A percentile compares a stretch with the other conserved stretches of the same genome.
Evolutionary conservation across 2,329 filamentous ascomycete genomes (phyloP).

Genomic region (Pestalotiopsis fici): DNA sequence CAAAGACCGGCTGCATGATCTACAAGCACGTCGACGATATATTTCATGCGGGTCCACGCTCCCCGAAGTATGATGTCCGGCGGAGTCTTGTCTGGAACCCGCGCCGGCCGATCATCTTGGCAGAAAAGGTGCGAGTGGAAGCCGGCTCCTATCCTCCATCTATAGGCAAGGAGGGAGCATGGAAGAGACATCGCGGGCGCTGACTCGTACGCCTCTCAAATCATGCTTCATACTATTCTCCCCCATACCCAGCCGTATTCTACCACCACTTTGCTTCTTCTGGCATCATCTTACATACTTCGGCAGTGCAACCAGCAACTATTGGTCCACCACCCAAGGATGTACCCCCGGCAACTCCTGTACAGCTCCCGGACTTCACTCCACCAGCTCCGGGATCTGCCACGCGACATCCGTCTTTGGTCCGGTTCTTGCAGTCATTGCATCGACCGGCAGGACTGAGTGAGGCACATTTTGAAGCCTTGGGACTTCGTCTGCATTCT

Average conservation of each 20-base stretch:
- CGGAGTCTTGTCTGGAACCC: not conserved
- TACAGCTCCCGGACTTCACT: slow-evolving; percentile 49
- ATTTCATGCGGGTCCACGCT: not conserved
- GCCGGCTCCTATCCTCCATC: not conserved
- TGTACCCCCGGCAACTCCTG: slow-evolving; percentile 57
- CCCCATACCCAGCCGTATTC: not conserved
- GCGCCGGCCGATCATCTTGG: slow-evolving; percentile 2
- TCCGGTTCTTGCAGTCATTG: slow-evolving; percentile 53
- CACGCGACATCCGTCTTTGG: slow-evolving; percentile 37
- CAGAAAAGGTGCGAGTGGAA: not conserved
- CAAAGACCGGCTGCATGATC: not conserved
- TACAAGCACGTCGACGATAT: not conserved
- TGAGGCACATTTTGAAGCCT: slow-evolving; percentile 53
- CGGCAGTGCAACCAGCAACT: slow-evolving; percentile 23
- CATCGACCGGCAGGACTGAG: slow-evolving; percentile 52
- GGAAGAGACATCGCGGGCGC: not conserved
- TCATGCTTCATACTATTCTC: not conserved
- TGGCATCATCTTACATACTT: slow-evolving; percentile 19
- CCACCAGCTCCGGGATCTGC: slow-evolving; percentile 26
- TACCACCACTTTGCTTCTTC: not conserved
- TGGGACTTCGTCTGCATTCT: slow-evolving; percentile 56
- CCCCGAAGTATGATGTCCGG: not conserved
- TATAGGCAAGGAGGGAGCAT: not conserved
- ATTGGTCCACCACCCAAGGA: slow-evolving; percentile 42
- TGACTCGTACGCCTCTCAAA: not conserved